Percentiles rank a stretch among this genome's conserved stretches.
Evolutionary conservation across 1,284 basidiomycete species (phyloP).

Genomic region (Sparassis latifolia): DNA sequence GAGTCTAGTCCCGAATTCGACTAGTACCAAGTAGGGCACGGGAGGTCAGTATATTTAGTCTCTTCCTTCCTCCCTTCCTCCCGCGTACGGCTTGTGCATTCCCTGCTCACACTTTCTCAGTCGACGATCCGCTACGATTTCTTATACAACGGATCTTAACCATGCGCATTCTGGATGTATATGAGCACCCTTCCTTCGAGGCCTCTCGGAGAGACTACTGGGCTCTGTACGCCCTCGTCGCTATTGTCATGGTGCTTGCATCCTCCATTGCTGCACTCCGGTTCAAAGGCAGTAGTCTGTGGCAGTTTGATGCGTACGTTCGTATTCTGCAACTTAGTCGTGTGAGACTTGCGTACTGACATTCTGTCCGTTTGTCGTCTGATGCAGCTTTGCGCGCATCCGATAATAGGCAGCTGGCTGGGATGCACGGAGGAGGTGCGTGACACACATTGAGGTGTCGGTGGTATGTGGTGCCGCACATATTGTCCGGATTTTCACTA

Average conservation of each 20-base stretch:
- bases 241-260: constrained; percentile 14
- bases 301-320: constrained; percentile 17
- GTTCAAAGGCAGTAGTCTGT: constrained; percentile 8
- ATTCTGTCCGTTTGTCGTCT: background rate
- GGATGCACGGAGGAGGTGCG: background rate
- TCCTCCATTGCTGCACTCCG: constrained; percentile 15
- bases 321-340: constrained; percentile 2
- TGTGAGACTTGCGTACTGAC: background rate
- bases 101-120: background rate
- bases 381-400: constrained; percentile 12
- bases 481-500: background rate
- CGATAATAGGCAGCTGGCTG: background rate
- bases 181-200: background rate
- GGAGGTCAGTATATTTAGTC: background rate
- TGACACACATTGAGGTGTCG: background rate
- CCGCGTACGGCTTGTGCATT: background rate
- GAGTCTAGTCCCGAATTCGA: background rate
- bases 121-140: background rate
- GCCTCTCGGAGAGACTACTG: background rate
- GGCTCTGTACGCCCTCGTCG: constrained; percentile 9
- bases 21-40: background rate
- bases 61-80: background rate
- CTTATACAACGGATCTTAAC: background rate
- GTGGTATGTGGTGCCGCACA: background rate
- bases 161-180: background rate